phyloP scores from a whole-genome alignment of 2,329 filamentous ascomycete species.

The Talaromyces atroroseus region DNA sequence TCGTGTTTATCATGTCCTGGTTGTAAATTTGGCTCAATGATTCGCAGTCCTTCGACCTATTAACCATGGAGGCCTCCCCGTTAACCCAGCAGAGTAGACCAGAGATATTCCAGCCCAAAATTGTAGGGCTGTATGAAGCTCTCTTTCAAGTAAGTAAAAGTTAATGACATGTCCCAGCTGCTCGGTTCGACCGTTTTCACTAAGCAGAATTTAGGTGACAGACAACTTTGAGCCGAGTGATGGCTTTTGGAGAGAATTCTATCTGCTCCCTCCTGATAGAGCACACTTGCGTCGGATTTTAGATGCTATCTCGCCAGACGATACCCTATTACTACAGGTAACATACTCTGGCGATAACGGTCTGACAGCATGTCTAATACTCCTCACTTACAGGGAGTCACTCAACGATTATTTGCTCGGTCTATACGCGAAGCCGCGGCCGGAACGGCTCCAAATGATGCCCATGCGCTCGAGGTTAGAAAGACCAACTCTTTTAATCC shows the following conservation, averaged over 20 bases:
- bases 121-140: constrained; percentile 80
- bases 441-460: constrained; percentile 56
- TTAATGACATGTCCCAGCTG: neutral
- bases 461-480: constrained; percentile 77
- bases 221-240: constrained; percentile 63
- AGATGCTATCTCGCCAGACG: constrained; percentile 63
- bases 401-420: constrained; percentile 69
- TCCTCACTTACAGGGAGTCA: constrained; percentile 49
- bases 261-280: constrained; percentile 77
- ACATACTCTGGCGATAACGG: constrained; percentile 9
- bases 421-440: constrained; percentile 65
- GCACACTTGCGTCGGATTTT: constrained; percentile 63
- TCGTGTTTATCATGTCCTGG: constrained; percentile 1
- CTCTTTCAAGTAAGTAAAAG: constrained; percentile 57
- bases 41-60: neutral
- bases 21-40: neutral
- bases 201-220: neutral
- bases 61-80: constrained; percentile 77
- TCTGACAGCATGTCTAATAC: constrained; percentile 16
- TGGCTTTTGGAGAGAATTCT: constrained; percentile 95
- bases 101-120: constrained; percentile 88
- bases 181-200: neutral
- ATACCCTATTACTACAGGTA: constrained; percentile 70
- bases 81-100: constrained; percentile 88
- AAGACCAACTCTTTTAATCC: neutral